Evolutionary conservation across 2,329 filamentous ascomycete species (phyloP).

Genomic region (Penicillium sp.): DNA sequence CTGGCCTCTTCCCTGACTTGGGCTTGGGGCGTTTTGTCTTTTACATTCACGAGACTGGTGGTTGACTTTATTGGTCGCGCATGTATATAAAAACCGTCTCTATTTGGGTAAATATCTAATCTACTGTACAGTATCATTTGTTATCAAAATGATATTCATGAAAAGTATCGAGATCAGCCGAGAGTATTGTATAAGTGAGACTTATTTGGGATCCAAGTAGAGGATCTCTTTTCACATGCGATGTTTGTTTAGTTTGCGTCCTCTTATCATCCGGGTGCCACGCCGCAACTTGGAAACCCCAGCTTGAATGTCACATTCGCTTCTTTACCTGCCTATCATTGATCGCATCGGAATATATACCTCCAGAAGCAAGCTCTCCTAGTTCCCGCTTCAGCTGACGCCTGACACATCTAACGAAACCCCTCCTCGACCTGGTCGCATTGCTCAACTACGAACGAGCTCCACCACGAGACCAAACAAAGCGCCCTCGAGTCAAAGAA

Average conservation of each 20-base stretch:
- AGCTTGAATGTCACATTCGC: neutral
- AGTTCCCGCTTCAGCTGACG: neutral
- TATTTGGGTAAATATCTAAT: slow-evolving; percentile 19
- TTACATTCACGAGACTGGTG: slow-evolving; percentile 7
- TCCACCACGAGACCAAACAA: neutral
- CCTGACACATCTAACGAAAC: neutral
- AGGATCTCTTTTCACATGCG: neutral
- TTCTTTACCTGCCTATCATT: neutral
- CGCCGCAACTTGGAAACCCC: neutral
- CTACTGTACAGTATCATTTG: slow-evolving; percentile 18
- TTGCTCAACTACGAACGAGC: neutral
- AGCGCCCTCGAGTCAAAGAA: neutral
- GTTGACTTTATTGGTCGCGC: slow-evolving; percentile 7
- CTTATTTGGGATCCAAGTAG: neutral
- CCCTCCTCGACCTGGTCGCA: neutral
- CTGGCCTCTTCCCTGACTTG: slow-evolving; percentile 5
- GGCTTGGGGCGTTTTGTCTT: slow-evolving; percentile 4
- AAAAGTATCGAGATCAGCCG: neutral
- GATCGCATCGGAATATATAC: slow-evolving; percentile 4
- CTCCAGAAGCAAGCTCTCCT: neutral
- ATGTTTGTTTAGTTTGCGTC: slow-evolving; percentile 26
- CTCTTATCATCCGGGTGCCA: slow-evolving; percentile 12
- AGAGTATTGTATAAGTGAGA: neutral
- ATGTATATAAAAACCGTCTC: slow-evolving; percentile 21
- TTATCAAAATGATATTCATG: neutral